These are phyloP conservation scores for Pythium rhizo-oryzae DNA, from an alignment of 352 stramenopile species.

Conservation along the genomic window DNA sequence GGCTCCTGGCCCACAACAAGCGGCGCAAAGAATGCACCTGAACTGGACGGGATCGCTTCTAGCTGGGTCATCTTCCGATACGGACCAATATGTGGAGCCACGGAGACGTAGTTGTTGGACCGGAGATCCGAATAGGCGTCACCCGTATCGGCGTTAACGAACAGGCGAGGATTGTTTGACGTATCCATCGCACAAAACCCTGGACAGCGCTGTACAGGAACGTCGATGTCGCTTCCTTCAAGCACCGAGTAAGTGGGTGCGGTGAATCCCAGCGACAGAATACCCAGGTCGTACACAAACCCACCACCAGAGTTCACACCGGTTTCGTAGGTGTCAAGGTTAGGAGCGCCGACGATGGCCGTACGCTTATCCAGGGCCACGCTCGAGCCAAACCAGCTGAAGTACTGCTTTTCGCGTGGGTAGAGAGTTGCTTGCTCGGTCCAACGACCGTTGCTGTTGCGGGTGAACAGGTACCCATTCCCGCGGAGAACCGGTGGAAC, in stretches of 20 bases:
- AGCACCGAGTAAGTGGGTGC: constrained; percentile 75
- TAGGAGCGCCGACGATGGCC: constrained; percentile 91
- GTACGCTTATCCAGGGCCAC: constrained; percentile 84
- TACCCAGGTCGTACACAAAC: constrained; percentile 90
- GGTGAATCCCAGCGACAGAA: constrained; percentile 86
- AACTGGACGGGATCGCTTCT: constrained; percentile 45
- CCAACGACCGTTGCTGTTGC: constrained; percentile 57
- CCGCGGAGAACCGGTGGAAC: constrained; percentile 64
- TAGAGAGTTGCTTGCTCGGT: constrained; percentile 93
- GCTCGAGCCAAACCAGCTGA: constrained; percentile 82
- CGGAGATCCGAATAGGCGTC: constrained; percentile 68
- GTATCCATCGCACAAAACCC: constrained; percentile 69
- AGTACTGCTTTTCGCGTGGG: constrained; percentile 91
- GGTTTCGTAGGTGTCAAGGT: constrained; percentile 91
- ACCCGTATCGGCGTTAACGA: constrained; percentile 74
- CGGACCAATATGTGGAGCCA: constrained; percentile 50
- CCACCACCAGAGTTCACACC: constrained; percentile 92
- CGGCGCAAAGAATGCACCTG: constrained; percentile 55
- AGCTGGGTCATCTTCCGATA: constrained; percentile 69
- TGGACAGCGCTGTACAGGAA: constrained; percentile 68
- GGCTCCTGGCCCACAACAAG: constrained; percentile 69
- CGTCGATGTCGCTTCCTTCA: constrained; percentile 84
- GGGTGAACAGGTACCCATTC: constrained; percentile 72
- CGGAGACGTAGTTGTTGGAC: constrained; percentile 50
- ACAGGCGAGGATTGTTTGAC: constrained; percentile 45